These are phyloP conservation scores for Penicillium fuscoglaucum DNA, from an alignment of 2,329 filamentous ascomycete genomes.

Conservation along the genomic window DNA sequence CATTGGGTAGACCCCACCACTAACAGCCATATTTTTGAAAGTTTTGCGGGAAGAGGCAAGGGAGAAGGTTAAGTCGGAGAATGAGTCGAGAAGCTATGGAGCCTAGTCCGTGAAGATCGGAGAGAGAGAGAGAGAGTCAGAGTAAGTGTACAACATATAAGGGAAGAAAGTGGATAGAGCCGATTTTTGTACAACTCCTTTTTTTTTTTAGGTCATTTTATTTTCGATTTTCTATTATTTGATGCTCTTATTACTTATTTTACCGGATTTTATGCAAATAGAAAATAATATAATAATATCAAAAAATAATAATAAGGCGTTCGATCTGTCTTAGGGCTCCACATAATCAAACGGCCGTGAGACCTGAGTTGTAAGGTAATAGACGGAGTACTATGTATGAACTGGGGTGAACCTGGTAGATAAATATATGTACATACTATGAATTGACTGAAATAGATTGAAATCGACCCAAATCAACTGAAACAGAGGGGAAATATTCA, in stretches of 20 bases:
- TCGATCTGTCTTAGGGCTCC: slow-evolving; percentile 3
- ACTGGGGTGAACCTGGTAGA: too few species aligned
- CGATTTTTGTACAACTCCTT: background rate
- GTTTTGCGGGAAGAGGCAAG: slow-evolving; percentile 7
- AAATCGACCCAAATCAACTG: background rate
- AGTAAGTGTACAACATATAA: too few species aligned
- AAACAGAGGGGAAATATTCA: background rate
- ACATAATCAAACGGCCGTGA: background rate
- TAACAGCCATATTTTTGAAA: slow-evolving; percentile 26
- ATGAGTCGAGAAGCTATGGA: slow-evolving; percentile 1
- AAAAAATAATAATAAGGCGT: background rate
- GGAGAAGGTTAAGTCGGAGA: slow-evolving; percentile 19
- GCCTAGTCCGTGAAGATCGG: background rate
- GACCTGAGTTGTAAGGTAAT: background rate
- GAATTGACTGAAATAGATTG: too few species aligned
- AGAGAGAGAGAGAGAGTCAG: too few species aligned
- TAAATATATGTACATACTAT: too few species aligned
- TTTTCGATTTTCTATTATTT: too few species aligned
- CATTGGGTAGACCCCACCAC: slow-evolving; percentile 31
- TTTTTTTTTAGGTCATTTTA: background rate
- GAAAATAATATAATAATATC: background rate
- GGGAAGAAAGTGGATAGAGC: background rate
- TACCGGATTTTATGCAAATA: background rate
- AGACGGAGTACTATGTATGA: background rate
- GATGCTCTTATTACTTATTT: background rate